Base-by-base conservation (phyloP, 2,329 filamentous ascomycete genomes). In the Lasiodiplodia theobromae region DNA sequence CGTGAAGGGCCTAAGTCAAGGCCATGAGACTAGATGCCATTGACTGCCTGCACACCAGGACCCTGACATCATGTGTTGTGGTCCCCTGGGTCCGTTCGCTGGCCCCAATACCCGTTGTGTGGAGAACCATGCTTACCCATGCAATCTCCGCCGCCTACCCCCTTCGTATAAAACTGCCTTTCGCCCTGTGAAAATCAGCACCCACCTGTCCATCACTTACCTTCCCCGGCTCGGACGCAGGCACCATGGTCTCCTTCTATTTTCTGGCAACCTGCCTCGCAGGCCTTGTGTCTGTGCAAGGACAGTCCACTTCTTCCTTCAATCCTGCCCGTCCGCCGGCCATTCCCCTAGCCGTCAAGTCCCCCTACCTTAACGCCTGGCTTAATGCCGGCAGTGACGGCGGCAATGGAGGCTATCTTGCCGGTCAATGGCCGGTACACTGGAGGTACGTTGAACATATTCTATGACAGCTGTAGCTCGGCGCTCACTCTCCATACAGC, bases 301-400 rank as follows among this genome's bases (percentile, higher is more conserved):
- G 34, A 97, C 86, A 62, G 38, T 91, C 89, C 11, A 87, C 83
- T 1, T 92, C 91, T 75, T 83, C 80, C 44, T 47, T 47, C 4
- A 47, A 47, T n/a, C 90, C 90, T 40, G 86, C 87, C 44, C 84
- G 89, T 7, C 90, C 90, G 52, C 91, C 91, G 18, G 86, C 91
- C 1, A 83, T 92, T 34, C 92, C 92, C 14, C 79, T 95, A 40
- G 91, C 91, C 53, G 92, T 94, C 54, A 89, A 88, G 70, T 91
- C 89, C 11, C 92, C 92, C 0, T 95, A 94, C 72, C 79, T 94
- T 18, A 93, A 87, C 75, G 87, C 88, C 16, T 93, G 91, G 90
- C 67, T 68, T 25, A 68, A 68, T 68, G 88, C 85, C 11, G 89
- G 89, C 1, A 86, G 82, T 34, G 84, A 88, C 75, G 87, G 86